Conservation (phyloP, 371 early-diverging fungal species). For the Rhizopus sp. region DNA sequence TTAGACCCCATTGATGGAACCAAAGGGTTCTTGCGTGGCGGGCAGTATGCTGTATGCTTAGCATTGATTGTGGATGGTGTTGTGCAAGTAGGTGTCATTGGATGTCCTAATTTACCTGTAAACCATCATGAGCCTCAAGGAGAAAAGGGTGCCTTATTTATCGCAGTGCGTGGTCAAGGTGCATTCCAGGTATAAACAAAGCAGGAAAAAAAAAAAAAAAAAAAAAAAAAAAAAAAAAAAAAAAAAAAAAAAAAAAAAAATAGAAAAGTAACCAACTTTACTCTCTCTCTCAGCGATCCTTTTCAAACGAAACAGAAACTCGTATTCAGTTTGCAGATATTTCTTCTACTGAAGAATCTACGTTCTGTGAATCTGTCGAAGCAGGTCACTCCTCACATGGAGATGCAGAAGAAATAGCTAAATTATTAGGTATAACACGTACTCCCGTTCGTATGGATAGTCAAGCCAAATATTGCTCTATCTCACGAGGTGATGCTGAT, state of each 20-base stretch:
- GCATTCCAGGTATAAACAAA: slow-evolving; percentile 78
- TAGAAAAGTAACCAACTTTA: too few relatives aligned
- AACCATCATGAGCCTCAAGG: slow-evolving; percentile 62
- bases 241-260: too few relatives aligned
- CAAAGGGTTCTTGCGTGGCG: slow-evolving; percentile 95
- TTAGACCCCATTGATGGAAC: slow-evolving; percentile 97
- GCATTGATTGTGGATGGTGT: slow-evolving; percentile 89
- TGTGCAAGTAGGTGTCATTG: slow-evolving; percentile 91
- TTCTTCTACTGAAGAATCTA: slow-evolving; percentile 58
- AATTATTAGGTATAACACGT: slow-evolving; percentile 72
- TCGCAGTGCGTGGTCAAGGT: slow-evolving; percentile 83
- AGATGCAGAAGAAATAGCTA: slow-evolving; percentile 78
- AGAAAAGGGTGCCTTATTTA: slow-evolving; percentile 75
- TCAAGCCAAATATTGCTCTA: slow-evolving; percentile 91
- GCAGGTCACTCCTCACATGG: slow-evolving; percentile 88
- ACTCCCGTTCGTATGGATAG: slow-evolving; percentile 88
- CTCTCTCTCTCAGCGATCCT: slow-evolving; percentile 54
- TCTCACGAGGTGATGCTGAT: slow-evolving; percentile 90
- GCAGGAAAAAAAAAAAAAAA: not conserved
- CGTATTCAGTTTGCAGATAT: slow-evolving; percentile 67
- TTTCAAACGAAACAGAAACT: slow-evolving; percentile 57
- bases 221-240: too few relatives aligned
- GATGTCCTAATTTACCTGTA: slow-evolving; percentile 92
- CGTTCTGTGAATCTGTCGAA: slow-evolving; percentile 96
- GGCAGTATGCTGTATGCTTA: slow-evolving; percentile 96